A percentile compares a stretch with the other conserved stretches of the same genome.
These are phyloP conservation scores for Leptosphaerulina australis DNA, from an alignment of 2,329 filamentous ascomycete species.

Conservation along the genomic window DNA sequence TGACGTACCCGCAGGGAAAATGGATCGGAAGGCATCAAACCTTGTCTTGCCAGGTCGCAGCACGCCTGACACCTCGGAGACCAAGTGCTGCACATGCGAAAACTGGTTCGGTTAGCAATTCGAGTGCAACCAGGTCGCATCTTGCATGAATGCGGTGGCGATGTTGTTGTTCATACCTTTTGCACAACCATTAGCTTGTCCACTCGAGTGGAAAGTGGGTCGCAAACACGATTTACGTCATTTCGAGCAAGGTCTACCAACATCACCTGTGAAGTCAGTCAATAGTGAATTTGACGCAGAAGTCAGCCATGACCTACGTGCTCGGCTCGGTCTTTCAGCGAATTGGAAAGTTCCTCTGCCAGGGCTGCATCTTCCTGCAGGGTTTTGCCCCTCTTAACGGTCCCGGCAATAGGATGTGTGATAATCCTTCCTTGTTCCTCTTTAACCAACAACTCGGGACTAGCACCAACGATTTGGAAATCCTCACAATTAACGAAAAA, in stretches of 20 bases:
- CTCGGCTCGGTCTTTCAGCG: slow-evolving; percentile 75
- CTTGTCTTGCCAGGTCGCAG: slow-evolving; percentile 81
- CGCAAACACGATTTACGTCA: slow-evolving; percentile 94
- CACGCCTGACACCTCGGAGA: slow-evolving; percentile 93
- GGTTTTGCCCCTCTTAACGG: slow-evolving; percentile 83
- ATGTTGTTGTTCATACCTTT: slow-evolving; percentile 35
- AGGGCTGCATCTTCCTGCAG: slow-evolving; percentile 80
- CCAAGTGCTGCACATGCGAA: slow-evolving; percentile 95
- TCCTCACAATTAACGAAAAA: slow-evolving; percentile 93
- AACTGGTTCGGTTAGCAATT: slow-evolving; percentile 60
- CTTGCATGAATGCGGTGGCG: slow-evolving; percentile 15
- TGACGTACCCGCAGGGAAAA: slow-evolving; percentile 82
- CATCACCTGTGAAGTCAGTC: slow-evolving; percentile 75
- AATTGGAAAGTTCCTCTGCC: slow-evolving; percentile 75
- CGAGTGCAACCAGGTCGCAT: slow-evolving; percentile 1
- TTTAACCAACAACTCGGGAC: slow-evolving; percentile 93
- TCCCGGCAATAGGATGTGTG: slow-evolving; percentile 96
- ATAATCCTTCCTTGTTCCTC: slow-evolving; percentile 85
- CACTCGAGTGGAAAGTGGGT: slow-evolving; percentile 85
- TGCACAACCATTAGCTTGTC: slow-evolving; percentile 83
- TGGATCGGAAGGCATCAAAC: slow-evolving; percentile 94
- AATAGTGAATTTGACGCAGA: slow-evolving; percentile 51
- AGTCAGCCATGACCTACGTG: slow-evolving; percentile 34
- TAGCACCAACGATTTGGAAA: slow-evolving; percentile 95
- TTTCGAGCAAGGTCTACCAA: slow-evolving; percentile 94